These are phyloP conservation scores for Terfezia boudieri DNA, from an alignment of 495 filamentous ascomycete genomes.

Conservation along the genomic window DNA sequence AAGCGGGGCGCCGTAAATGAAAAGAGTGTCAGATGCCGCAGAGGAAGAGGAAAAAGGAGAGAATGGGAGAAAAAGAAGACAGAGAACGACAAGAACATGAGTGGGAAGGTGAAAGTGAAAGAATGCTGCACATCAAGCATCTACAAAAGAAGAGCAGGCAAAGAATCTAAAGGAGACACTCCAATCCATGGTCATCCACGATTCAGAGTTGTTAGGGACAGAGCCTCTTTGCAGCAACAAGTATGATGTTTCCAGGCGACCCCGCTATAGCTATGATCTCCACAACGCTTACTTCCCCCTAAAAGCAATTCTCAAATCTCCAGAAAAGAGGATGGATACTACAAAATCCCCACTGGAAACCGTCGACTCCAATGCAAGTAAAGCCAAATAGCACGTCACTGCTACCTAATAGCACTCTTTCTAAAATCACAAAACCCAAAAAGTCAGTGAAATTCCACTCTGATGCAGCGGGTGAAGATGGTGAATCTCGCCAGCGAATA, in stretches of 20 bases:
- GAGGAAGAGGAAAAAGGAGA: neutral
- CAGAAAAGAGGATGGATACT: neutral
- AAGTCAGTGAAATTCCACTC: neutral
- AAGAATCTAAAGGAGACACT: neutral
- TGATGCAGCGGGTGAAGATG: neutral
- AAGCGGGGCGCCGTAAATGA: too few relatives aligned
- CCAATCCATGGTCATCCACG: neutral
- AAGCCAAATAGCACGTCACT: neutral
- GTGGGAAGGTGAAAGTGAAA: conserved; percentile 1
- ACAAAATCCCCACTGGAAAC: neutral
- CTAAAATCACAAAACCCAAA: neutral
- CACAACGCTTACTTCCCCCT: neutral
- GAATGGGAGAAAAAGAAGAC: neutral
- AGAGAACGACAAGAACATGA: neutral
- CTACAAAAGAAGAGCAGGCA: neutral
- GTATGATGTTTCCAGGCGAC: neutral
- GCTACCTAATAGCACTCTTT: too few relatives aligned
- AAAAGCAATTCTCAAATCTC: neutral
- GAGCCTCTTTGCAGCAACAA: neutral
- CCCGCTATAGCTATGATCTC: too few relatives aligned
- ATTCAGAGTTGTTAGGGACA: neutral
- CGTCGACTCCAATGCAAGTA: neutral
- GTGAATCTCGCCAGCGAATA: neutral
- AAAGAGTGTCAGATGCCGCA: too few relatives aligned
- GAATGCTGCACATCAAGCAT: neutral